Evolutionary conservation across 2,329 filamentous ascomycete species (phyloP).

Genomic region (Hypoxylon sp.): DNA sequence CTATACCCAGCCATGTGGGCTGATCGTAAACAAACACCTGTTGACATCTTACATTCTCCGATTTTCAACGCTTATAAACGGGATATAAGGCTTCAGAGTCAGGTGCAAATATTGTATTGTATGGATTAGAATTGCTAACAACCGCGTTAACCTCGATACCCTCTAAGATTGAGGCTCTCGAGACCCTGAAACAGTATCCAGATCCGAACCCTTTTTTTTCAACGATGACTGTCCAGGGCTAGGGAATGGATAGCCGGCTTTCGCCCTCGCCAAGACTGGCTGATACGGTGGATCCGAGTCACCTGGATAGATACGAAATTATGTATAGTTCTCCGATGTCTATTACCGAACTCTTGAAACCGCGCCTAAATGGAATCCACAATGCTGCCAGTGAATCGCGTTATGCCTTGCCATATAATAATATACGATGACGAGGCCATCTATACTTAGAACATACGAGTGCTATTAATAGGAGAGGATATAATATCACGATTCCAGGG

Average conservation of each 20-base stretch:
- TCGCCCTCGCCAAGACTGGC: background rate
- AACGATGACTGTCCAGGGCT: background rate
- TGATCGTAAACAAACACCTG: background rate
- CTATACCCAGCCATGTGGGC: background rate
- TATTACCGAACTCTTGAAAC: background rate
- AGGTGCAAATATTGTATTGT: background rate
- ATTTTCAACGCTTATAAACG: background rate
- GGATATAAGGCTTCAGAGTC: background rate
- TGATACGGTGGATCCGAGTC: background rate
- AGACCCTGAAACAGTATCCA: background rate
- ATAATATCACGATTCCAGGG: too few species aligned
- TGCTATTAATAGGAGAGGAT: background rate
- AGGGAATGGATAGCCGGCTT: background rate
- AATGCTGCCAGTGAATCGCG: background rate
- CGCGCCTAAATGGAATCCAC: background rate
- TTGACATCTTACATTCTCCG: background rate
- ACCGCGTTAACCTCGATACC: background rate
- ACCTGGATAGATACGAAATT: background rate
- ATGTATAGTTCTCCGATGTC: background rate
- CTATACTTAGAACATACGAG: background rate
- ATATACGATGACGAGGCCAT: background rate
- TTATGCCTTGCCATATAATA: background rate
- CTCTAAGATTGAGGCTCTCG: background rate
- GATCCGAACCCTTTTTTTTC: background rate
- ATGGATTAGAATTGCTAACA: background rate